Base-by-base conservation (phyloP, 192 early-diverging fungal species). In the Jimgerdemannia lactiflua region DNA sequence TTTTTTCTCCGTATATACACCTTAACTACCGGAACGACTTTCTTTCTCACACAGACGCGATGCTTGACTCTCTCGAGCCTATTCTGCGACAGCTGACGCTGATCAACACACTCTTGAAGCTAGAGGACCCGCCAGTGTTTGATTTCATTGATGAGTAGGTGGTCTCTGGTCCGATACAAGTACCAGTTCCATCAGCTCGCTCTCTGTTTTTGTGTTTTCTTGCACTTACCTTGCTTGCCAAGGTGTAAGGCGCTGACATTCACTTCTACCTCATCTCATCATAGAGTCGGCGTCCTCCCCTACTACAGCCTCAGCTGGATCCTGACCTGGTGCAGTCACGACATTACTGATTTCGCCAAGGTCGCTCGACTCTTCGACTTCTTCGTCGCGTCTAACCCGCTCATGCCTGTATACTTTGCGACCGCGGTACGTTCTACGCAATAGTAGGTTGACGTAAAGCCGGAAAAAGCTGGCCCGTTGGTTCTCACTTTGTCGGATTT, bases 321-420 rank as follows among this genome's bases (percentile, higher is more conserved):
- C 1, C 87, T 89, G 59, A 89, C 88, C n/a, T 89, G 88, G 88
- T 89, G 85, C 54, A 80, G 83, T 69, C 88, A 89, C 66, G 82
- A 89, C 67, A 66, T 89, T 3, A 66, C 76, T 18, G 77, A 84
- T 70, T 82, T 87, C 19, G 73, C 54, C 2, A 81, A 81, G 49
- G 70, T 89, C 20, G 72, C 79, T 9, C 78, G 86, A 9, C 68
- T 89, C 19, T 89, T 82, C 76, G 88, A 89, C 65, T 78, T 87
- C 68, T 84, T 89, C 65, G 64, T 89, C 4, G 75, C 82, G 49
- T 79, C 79, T 39, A 86, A 85, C 59, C 87, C 87, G 14, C 72
- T 86, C 20, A 88, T 86, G 87, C 79, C 82, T 0, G 73, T 88
- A 0, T 88, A 86, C 41, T 75, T 86, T 42, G 69, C 85, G 0